These are phyloP conservation scores for Quaeritorhiza haematococci DNA, from an alignment of 371 early-diverging fungal species.

Conservation along the genomic window DNA sequence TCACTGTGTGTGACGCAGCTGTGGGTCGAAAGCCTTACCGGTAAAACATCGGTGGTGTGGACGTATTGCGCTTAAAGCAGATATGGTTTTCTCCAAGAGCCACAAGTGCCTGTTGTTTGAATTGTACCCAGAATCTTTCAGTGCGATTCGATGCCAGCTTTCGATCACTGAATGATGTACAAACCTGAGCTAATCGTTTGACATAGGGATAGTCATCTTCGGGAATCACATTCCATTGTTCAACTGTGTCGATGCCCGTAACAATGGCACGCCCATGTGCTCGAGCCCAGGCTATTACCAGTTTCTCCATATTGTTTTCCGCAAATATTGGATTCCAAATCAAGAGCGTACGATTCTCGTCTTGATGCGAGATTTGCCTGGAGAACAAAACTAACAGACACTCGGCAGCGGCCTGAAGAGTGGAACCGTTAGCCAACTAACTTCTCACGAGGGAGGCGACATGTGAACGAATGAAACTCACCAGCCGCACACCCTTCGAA, in stretches of 20 bases:
- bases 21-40: conserved; percentile 19
- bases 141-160: too few species aligned
- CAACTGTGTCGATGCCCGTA: conserved; percentile 14
- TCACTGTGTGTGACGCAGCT: too few species aligned
- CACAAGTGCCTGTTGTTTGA: conserved; percentile 31
- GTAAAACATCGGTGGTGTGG: conserved; percentile 25
- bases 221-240: conserved; percentile 8
- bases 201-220: conserved; percentile 37
- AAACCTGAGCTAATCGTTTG: conserved; percentile 42
- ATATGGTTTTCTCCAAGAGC: conserved; percentile 42
- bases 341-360: conserved; percentile 24
- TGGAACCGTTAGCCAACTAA: too few species aligned
- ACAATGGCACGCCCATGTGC: conserved; percentile 13
- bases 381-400: conserved; percentile 31
- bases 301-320: conserved; percentile 23
- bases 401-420: conserved; percentile 32
- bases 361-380: conserved; percentile 25
- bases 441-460: too few species aligned
- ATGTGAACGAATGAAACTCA: too few species aligned
- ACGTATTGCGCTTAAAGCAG: conserved; percentile 29
- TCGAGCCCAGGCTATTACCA: conserved; percentile 10
- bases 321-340: conserved; percentile 40
- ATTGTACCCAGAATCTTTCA: too few species aligned
- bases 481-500: neutral
- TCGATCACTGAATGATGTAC: neutral